Base-by-base conservation (phyloP, 164 flowering plant genomes). In the Paratinospora sagittata region DNA sequence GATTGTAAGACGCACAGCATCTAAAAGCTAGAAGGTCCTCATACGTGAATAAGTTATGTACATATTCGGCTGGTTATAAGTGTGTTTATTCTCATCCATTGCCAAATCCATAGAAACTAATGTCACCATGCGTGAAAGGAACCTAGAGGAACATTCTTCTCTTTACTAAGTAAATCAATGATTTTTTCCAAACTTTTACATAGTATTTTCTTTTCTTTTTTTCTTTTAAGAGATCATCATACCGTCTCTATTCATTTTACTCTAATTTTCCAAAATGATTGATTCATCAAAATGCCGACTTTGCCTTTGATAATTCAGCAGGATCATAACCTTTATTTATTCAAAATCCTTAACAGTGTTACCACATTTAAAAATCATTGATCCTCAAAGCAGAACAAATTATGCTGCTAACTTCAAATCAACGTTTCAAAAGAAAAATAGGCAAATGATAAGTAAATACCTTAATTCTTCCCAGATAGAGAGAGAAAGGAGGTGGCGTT, bases 381-480 rank as follows among this genome's bases (percentile, higher is more conserved):
- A 13, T 60, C 27, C 12, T 12, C 8, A 23, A 24, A 60, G 19
- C 26, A 23, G 63, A 60, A 27, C 63, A 60, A 60, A 60, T 23
- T 26, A 60, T 23, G 30, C 27, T 64, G 30, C 4, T 6, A 6
- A 37, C 43, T 41, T 63, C 39, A 33, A 67, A 34, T 27, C 19
- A 27, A 33, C 34, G 12, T 30, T 55, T 64, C 0, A 21, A 41
- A 73, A 27, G 17, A 19, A 16, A 10, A 55, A 63, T n/a, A 30
- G 23, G 33, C 49, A 58, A 61, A 36, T 21, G 19, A n/a, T 17
- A 49, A 63, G 63, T n/a, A 55, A 82, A 70, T 79, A 90, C 99
- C 99, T 81, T 67, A 91, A 61, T 74, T 96, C 99, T 76, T 96
- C 96, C 99, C 98, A 96, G 26, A 93, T 89, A 11, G 99, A 81